Base-by-base conservation (phyloP, 2,329 filamentous ascomycete genomes). In the Ascochyta rabiei region DNA sequence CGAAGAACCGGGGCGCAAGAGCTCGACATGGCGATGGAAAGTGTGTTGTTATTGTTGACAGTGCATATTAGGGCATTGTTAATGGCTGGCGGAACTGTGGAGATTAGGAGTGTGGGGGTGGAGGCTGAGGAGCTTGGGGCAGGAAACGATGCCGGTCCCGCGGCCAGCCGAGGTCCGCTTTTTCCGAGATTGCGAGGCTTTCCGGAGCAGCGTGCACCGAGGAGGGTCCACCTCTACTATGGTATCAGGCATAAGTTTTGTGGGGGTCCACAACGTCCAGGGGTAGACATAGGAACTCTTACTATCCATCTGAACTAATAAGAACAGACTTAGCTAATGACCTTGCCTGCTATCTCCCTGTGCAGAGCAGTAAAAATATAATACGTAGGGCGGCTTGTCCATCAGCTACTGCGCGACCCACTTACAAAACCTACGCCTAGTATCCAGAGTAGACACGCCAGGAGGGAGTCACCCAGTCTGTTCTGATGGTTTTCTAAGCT, bases 111-210 rank as follows among this genome's bases (percentile, higher is more conserved):
- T 48, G 54, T 57, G 53, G 48, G 52, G 45, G 45, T 48, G 41
- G 41, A 50, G 52, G 46, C 42, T 46, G 45, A 49, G 38, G 41
- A 52, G 41, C 37, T 55, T 55, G 52, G 52, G 52, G 47, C 35
- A 19, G 9, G 19, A 33, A 40, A n/a, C n/a, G 30, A 45, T 49
- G 41, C 47, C 47, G 41, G 7, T 41, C 47, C 46, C 52, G 51
- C 45, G 51, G 52, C 52, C 52, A 45, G 37, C 38, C 38, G 23
- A 55, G 52, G 52, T 37, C 21, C 44, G 35, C 24, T 24, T 37
- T 37, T 54, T 35, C 42, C 45, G 45, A 34, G 13, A 23, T 16
- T 26, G 35, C 23, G 24, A 46, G 16, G 16, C 12, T 10, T 19
- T 15, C n/a, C 52, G 52, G 52, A 50, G 37, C 41, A 55, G 40